phyloP scores from a whole-genome alignment of 352 stramenopile genomes.

The Peronospora destructor region DNA sequence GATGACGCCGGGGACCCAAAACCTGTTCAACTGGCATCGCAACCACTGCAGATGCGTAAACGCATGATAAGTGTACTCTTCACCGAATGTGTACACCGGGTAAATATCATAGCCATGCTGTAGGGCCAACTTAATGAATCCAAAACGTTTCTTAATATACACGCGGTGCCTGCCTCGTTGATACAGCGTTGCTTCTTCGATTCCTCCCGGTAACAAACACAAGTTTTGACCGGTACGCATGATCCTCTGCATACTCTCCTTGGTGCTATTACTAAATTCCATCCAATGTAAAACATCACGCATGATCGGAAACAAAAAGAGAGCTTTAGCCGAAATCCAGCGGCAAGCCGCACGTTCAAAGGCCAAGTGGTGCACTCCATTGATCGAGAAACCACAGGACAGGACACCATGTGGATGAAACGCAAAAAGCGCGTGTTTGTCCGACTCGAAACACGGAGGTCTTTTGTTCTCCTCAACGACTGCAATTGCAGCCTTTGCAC shows the following conservation, averaged over 20 bases:
- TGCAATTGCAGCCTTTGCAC: slow-evolving; percentile 1
- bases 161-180: slow-evolving; percentile 76
- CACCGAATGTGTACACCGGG: slow-evolving; percentile 90
- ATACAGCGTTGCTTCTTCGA: slow-evolving; percentile 91
- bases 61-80: slow-evolving; percentile 84
- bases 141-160: slow-evolving; percentile 86
- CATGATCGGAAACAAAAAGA: slow-evolving; percentile 68
- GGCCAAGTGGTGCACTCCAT: slow-evolving; percentile 42
- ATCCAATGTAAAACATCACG: slow-evolving; percentile 68
- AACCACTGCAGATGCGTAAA: slow-evolving; percentile 72
- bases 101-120: slow-evolving; percentile 84
- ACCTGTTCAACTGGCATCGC: slow-evolving; percentile 76
- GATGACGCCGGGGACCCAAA: slow-evolving; percentile 76
- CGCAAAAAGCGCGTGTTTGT: slow-evolving; percentile 26
- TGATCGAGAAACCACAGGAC: slow-evolving; percentile 45
- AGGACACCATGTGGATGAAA: slow-evolving; percentile 70
- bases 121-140: slow-evolving; percentile 91
- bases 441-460: slow-evolving; percentile 8
- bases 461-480: slow-evolving; percentile 19
- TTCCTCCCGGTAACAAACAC: slow-evolving; percentile 85
- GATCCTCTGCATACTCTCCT: slow-evolving; percentile 41
- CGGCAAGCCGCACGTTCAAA: slow-evolving; percentile 41
- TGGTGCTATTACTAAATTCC: slow-evolving; percentile 46
- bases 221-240: slow-evolving; percentile 58
- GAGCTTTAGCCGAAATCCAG: slow-evolving; percentile 60